Evolutionary conservation across 148 eudicot genomes (phyloP).

Genomic region (Rhododendron ferrugineum): DNA sequence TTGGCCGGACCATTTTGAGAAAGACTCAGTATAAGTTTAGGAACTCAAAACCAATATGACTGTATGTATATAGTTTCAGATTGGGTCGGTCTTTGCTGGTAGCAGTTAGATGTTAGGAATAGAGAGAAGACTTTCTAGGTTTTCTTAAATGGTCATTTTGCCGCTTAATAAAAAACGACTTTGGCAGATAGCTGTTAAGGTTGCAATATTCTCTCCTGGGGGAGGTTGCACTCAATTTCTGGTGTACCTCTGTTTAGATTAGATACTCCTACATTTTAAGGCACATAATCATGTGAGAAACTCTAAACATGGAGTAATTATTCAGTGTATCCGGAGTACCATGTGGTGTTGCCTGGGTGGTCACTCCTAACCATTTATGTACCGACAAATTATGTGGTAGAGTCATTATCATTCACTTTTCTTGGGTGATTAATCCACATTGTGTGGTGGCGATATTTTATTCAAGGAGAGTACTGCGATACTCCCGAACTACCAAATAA

Average conservation of each 20-base stretch:
- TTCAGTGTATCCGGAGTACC: too few species aligned
- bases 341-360: too few species aligned
- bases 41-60: not conserved
- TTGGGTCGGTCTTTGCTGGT: not conserved
- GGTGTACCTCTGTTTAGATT: not conserved
- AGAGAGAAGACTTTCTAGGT: not conserved
- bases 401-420: too few species aligned
- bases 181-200: not conserved
- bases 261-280: not conserved
- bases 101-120: conserved; percentile 1
- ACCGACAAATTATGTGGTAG: too few species aligned
- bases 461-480: too few species aligned
- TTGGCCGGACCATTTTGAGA: not conserved
- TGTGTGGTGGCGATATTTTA: too few species aligned
- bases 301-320: too few species aligned
- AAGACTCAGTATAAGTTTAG: not conserved
- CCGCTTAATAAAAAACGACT: not conserved
- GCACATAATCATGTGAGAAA: not conserved
- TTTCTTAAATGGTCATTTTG: not conserved
- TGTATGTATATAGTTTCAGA: not conserved
- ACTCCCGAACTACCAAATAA: too few species aligned
- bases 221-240: not conserved
- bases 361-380: not conserved
- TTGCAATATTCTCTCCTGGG: not conserved
- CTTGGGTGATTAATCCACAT: too few species aligned